These are phyloP conservation scores for Colletotrichum sp. DNA, from an alignment of 2,329 filamentous ascomycete genomes.

Conservation along the genomic window DNA sequence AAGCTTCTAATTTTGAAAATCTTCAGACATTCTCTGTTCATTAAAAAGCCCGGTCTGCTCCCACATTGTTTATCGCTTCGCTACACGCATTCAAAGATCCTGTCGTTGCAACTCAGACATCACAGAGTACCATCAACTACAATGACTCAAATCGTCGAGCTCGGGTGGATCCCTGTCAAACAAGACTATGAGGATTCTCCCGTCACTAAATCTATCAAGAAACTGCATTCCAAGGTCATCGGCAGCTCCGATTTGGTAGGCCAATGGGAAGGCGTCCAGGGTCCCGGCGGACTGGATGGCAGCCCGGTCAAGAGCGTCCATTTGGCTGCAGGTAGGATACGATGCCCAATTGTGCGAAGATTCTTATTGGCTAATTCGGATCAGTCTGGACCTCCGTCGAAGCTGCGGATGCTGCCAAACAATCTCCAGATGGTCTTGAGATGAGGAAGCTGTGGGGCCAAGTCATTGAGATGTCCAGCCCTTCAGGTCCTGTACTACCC, in stretches of 20 bases:
- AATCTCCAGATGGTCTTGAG: neutral
- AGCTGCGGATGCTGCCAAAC: neutral
- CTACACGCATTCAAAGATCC: no score
- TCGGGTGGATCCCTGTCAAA: neutral
- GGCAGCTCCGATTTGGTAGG: neutral
- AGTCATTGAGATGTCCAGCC: neutral
- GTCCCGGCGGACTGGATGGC: neutral
- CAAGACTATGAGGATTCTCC: neutral
- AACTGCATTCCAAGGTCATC: neutral
- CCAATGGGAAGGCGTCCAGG: neutral
- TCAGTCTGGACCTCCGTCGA: neutral
- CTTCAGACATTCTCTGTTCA: no score
- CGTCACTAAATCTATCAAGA: neutral
- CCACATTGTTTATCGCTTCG: neutral
- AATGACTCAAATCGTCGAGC: neutral
- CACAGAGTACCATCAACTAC: accelerated
- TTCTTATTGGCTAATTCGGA: accelerated
- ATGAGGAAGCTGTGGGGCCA: neutral
- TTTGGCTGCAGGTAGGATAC: neutral
- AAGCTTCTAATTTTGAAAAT: neutral
- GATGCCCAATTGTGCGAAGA: accelerated
- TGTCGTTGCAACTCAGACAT: neutral
- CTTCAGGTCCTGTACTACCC: neutral
- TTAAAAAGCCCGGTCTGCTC: neutral
- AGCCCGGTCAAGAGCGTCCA: neutral